phyloP scores from a whole-genome alignment of 257 asterid genomes.

The Rauvolfia tetraphylla region DNA sequence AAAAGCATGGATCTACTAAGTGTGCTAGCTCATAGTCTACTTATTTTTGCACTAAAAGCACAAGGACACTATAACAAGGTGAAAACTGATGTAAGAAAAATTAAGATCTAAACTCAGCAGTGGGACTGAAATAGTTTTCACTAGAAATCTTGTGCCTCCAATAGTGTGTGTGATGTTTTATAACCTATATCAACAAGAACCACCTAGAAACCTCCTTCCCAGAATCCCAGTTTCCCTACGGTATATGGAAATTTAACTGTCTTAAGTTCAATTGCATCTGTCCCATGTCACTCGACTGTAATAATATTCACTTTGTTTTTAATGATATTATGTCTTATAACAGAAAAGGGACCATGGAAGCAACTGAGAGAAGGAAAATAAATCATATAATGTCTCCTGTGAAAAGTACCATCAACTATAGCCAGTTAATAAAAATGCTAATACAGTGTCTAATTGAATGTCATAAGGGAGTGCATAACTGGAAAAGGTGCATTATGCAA shows the following conservation, averaged over 20 bases:
- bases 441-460: background rate
- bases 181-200: background rate
- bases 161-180: background rate
- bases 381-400: too few relatives aligned
- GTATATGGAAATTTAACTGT: background rate
- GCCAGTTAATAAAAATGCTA: background rate
- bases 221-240: background rate
- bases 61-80: background rate
- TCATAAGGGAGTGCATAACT: background rate
- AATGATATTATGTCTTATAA: background rate
- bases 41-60: background rate
- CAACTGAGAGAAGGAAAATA: background rate
- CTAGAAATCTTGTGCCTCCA: background rate
- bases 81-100: background rate
- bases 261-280: background rate
- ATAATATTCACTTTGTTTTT: background rate
- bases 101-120: background rate
- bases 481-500: background rate
- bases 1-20: background rate
- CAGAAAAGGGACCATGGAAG: background rate
- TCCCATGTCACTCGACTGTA: background rate
- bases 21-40: background rate
- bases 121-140: background rate
- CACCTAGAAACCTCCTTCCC: background rate
- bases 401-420: background rate